Base-by-base conservation (phyloP, 306 rosid genomes). In the Albizia julibrissin region DNA sequence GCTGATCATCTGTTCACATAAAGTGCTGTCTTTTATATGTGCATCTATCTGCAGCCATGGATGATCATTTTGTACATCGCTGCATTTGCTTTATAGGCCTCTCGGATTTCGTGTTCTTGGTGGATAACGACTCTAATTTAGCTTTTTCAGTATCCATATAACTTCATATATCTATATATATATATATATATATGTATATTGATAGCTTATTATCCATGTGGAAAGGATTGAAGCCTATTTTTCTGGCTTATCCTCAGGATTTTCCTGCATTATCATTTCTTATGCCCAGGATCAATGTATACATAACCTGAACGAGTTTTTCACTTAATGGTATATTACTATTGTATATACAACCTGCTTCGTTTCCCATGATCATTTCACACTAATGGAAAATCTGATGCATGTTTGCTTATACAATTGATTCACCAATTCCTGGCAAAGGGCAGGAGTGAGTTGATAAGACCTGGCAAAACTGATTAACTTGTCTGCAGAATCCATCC, bases 31-130 rank as follows among this genome's bases (percentile, higher is more conserved):
- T 89, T 72, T 89, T 71, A 83, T 74, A 69, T 86, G 91, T 89
- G 92, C 88, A 86, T 89, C 91, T 74, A 24, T 84, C 70, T 86
- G 91, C 97, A 89, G 98, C 98, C 98, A 88, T 90, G 92, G 97
- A 89, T 90, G 97, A 82, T 94, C 92, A 26, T 91, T 90, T 87
- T 94, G 98, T 94, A 94, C 85, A 92, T 94, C 88, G 81, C 79
- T 86, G 97, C 77, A 82, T 88, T 84, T 79, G 43, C 81, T 80
- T 31, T 79, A 14, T 10, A 73, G 66, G 84, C 77, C 86, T 79
- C 89, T 83, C 89, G 79, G 85, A 85, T 73, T 61, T 79, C 87
- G 56, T 82, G 93, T 83, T 88, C 81, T 78, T 83, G 84, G 89
- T 88, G 92, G 87, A 58, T 83, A 88, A 81, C 62, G 79, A 72